These are phyloP conservation scores for Amanita subjunquillea DNA, from an alignment of 768 basidiomycete species.

Conservation along the genomic window DNA sequence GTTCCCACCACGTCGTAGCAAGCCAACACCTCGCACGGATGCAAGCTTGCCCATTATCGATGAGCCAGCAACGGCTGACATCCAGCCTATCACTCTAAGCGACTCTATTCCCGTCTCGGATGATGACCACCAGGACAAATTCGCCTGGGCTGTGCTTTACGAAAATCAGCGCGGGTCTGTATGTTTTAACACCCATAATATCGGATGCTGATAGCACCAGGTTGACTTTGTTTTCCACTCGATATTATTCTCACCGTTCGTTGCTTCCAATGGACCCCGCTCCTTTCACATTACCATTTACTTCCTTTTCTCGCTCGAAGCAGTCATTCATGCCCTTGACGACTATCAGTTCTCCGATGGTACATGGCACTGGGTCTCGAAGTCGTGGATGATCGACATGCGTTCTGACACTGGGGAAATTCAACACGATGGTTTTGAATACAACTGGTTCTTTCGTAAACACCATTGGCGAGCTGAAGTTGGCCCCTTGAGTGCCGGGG, in stretches of 20 bases:
- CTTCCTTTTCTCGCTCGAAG: slow-evolving; percentile 25
- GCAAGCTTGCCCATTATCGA: not conserved
- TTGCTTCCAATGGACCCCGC: slow-evolving; percentile 66
- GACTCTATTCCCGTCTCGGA: slow-evolving; percentile 13
- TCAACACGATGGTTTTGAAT: slow-evolving; percentile 79
- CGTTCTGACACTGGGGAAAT: slow-evolving; percentile 64
- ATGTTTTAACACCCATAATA: not conserved
- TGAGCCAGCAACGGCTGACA: not conserved
- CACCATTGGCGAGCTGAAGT: slow-evolving; percentile 57
- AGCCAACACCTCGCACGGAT: slow-evolving; percentile 6
- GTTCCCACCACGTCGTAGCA: slow-evolving; percentile 17
- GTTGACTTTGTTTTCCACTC: slow-evolving; percentile 59
- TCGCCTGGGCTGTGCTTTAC: slow-evolving; percentile 70
- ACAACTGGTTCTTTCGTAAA: slow-evolving; percentile 68
- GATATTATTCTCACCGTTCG: slow-evolving; percentile 60
- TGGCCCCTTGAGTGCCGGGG: slow-evolving; percentile 50
- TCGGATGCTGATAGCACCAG: slow-evolving; percentile 16
- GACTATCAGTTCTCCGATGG: slow-evolving; percentile 73
- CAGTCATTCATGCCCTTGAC: slow-evolving; percentile 46
- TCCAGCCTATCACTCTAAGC: slow-evolving; percentile 21
- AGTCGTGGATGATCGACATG: slow-evolving; percentile 85
- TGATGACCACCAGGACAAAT: slow-evolving; percentile 36
- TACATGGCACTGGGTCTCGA: slow-evolving; percentile 74
- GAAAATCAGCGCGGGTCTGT: slow-evolving; percentile 73
- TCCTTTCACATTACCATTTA: slow-evolving; percentile 55